Conservation (phyloP, 352 stramenopile species). For the Phytopythium kandeliae region DNA sequence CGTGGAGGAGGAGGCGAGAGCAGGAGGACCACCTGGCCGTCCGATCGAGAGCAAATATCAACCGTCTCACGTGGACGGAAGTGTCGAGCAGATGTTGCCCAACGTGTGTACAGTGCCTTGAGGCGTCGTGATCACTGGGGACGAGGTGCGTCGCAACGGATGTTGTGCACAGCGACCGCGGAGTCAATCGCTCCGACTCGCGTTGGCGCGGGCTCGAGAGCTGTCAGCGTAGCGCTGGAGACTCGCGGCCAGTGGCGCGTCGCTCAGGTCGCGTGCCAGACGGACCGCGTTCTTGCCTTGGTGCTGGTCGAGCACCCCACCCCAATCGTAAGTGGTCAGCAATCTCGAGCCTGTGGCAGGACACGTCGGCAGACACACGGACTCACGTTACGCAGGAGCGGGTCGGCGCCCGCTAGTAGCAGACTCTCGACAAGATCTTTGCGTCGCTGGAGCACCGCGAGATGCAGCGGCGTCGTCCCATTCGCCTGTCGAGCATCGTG, state of each 20-base stretch:
- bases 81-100: not conserved
- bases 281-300: conserved; percentile 45
- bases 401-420: conserved; percentile 47
- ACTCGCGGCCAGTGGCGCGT: conserved; percentile 21
- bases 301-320: conserved; percentile 20
- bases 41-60: conserved; percentile 2
- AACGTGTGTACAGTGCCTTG: not conserved
- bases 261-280: conserved; percentile 16
- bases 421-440: conserved; percentile 55
- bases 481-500: conserved; percentile 30
- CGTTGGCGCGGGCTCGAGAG: conserved; percentile 2
- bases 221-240: conserved; percentile 34
- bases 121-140: no score
- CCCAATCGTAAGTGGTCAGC: no score
- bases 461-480: conserved; percentile 51
- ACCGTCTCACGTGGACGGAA: no score
- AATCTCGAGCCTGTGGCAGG: no score
- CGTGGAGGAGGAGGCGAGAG: no score
- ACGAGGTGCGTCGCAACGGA: not conserved
- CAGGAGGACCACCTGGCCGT: not conserved
- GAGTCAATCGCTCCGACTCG: no score
- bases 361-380: no score
- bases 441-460: conserved; percentile 40
- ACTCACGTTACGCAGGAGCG: conserved; percentile 49
- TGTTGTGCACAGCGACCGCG: not conserved